Evolutionary conservation across 2,329 filamentous ascomycete genomes (phyloP), one percentile per base, ranked within the genome.

Genomic region (Gnomoniopsis smithogilvyi): DNA sequence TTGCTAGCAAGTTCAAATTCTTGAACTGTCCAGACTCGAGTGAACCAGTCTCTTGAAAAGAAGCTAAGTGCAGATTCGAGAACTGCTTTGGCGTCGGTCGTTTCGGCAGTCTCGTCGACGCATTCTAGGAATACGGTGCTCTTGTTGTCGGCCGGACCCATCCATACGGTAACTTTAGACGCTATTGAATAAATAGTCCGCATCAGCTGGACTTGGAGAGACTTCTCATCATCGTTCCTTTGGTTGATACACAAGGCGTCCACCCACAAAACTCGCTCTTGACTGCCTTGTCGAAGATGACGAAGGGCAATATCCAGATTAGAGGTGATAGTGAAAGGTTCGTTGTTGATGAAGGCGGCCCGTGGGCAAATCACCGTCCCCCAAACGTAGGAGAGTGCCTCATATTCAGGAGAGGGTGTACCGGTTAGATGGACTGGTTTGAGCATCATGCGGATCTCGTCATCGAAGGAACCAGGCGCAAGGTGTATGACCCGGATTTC

Each of bases 171-270:
- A 8, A 65, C 62, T 10, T 51, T 54, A 17, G 22, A 26, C n/a
- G 63, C 65, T 30, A 50, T 34, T 17, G 49, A 49, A 47, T 63
- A 66, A 30, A 67, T 62, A 51, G 48, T 52, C 10, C 58, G 59
- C 65, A 66, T 65, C 45, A 66, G 58, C 55, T 59, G 60, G 0
- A 67, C 54, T 56, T 67, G 66, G 1, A 59, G 45, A 1, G 55
- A 56, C 38, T 62, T 62, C 51, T 67, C 66, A 6, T 21, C 11
- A 6, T 60, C 26, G 24, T 66, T 61, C 3, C 53, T 45, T 48
- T 66, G 65, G 62, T 67, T 66, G 66, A 67, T 66, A 59, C 66
- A 67, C 12, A 67, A 24, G 3, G 65, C 65, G 38, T 67, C 66
- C 22, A 59, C 62, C 66, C 66, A 67, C 1, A 67, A 19, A 12